A percentile compares a stretch with the other conserved stretches of the same genome.
These are phyloP conservation scores for Fomes fomentarius DNA, from an alignment of 1,284 basidiomycete genomes.

Conservation along the genomic window DNA sequence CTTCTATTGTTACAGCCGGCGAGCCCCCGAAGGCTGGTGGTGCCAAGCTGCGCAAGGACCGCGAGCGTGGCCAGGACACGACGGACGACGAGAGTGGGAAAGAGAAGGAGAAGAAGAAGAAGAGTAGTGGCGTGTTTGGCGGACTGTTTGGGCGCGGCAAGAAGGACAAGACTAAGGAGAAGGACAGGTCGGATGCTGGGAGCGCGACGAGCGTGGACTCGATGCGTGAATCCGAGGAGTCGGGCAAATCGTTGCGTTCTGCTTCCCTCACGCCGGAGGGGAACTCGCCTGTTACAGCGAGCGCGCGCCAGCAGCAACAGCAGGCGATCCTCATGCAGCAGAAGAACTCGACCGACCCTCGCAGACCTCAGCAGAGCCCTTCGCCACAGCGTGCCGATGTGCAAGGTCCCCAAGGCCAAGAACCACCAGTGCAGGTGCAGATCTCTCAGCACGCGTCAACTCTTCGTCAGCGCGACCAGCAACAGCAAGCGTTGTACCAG, in stretches of 20 bases:
- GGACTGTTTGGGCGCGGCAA: constrained; percentile 71
- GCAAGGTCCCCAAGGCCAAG: constrained; percentile 23
- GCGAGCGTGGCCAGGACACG: constrained; percentile 38
- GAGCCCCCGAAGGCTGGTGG: constrained; percentile 26
- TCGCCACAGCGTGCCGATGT: constrained; percentile 20
- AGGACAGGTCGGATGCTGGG: constrained; percentile 50
- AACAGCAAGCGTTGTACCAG: constrained; percentile 87
- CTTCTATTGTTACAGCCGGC: constrained; percentile 10
- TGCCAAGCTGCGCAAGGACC: constrained; percentile 71
- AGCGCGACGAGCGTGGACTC: constrained; percentile 31
- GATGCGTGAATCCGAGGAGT: constrained; percentile 54
- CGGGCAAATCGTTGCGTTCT: constrained; percentile 46
- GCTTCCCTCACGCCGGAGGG: constrained; percentile 33
- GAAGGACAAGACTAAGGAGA: constrained; percentile 80
- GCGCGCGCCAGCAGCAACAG: constrained; percentile 59
- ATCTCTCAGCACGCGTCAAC: constrained; percentile 56
- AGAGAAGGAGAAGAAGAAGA: constrained; percentile 64
- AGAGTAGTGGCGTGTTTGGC: constrained; percentile 71
- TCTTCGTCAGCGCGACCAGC: constrained; percentile 85
- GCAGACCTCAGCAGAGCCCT: constrained; percentile 31
- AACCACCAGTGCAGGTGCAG: constrained; percentile 22
- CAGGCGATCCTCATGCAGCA: constrained; percentile 32
- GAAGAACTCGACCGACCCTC: constrained; percentile 39
- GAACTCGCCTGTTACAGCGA: constrained; percentile 46
- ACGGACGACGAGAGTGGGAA: constrained; percentile 48